phyloP scores from a whole-genome alignment of 23 red algal genomes.

The Chondrus crispus region DNA sequence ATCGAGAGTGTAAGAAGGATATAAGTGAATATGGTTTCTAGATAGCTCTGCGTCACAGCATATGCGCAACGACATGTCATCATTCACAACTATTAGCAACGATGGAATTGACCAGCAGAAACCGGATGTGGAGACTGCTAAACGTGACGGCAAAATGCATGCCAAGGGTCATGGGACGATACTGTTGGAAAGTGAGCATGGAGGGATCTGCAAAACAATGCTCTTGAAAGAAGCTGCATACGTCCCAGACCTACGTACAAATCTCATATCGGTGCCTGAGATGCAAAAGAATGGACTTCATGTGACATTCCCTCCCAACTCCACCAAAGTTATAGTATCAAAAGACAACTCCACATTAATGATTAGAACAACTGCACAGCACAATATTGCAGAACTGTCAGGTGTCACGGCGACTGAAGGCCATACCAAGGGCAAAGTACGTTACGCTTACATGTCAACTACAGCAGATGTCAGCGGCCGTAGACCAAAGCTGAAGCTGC shows the following conservation, averaged over 20 bases:
- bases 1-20: neutral
- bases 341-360: neutral
- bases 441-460: neutral
- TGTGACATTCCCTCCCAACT: neutral
- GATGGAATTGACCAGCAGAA: no score
- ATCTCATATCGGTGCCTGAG: neutral
- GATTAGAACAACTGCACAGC: neutral
- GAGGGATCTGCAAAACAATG: neutral
- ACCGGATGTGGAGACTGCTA: no score
- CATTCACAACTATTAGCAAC: neutral
- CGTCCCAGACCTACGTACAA: neutral
- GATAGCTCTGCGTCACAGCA: neutral
- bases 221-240: neutral
- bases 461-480: neutral
- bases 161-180: no score
- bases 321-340: neutral
- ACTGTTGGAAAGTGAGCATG: no score
- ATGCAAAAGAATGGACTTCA: neutral
- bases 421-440: no score
- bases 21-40: neutral
- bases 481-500: neutral
- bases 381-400: neutral
- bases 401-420: neutral
- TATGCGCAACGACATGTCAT: neutral
- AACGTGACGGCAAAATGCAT: no score